Base-by-base conservation (phyloP, 2,329 filamentous ascomycete species). In the Fusarium camptoceras region DNA sequence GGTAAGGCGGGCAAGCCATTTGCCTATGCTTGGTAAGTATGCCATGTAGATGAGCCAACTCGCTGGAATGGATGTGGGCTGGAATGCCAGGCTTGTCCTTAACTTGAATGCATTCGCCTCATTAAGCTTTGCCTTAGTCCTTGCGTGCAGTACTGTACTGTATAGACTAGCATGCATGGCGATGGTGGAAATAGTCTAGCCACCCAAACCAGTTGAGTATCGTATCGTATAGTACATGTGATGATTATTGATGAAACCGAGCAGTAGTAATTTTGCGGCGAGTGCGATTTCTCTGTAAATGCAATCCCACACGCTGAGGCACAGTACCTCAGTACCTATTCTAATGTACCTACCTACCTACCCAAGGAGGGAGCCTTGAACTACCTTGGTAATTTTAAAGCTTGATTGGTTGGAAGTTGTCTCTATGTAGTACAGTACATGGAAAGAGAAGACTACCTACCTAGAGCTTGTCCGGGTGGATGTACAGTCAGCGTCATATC, bases 61-160 rank as follows among this genome's bases (percentile, higher is more conserved):
- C 54, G 59, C 55, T 74, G 71, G 73, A 74, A 75, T 75, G 73
- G 43, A 59, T 30, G 57, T 48, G 44, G 39, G 50, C 34, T 73
- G 72, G 65, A 73, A 74, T 68, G 65, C 51, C 25, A 51, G 48
- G 30, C 31, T 48, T 44, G 41, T 57, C 55, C 43, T 66, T 62
- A 49, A 57, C 55, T 49, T 72, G n/a, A 49, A 48, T 41, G 46
- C 28, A 39, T 65, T 60, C 24, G 31, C n/a, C 49, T 18, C 24
- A 42, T 53, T 34, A 42, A 41, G 31, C n/a, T 41, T 53, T 20
- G 24, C 31, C 27, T 53, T 53, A 42, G 34, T 41, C 24, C 27
- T 37, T 53, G n/a, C 8, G 31, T 25, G 44, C 22, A 60, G 34
- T 39, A 46, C 27, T 18, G 31, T 51, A 39, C 31, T 11, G 22